Evolutionary conservation across 352 stramenopile species (phyloP).

Genomic region (Pythium volutum): DNA sequence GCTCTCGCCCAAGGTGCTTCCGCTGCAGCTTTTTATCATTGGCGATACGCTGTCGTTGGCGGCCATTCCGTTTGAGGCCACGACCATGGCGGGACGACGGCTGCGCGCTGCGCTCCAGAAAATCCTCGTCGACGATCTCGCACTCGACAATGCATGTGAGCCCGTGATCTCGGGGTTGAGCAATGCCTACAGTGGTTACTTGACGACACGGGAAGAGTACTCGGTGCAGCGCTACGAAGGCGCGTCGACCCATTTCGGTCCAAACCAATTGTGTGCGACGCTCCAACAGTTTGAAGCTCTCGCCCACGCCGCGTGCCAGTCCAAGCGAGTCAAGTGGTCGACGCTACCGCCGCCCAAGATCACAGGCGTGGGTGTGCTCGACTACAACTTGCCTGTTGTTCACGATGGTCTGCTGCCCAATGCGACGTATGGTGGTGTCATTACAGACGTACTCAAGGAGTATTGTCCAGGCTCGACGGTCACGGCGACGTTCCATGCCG

Average conservation of each 20-base stretch:
- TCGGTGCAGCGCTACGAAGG: conserved; percentile 86
- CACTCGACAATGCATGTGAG: conserved; percentile 18
- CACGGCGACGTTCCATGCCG: conserved; percentile 62
- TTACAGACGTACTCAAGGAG: conserved; percentile 39
- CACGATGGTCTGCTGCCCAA: conserved; percentile 52
- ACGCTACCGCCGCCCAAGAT: conserved; percentile 46
- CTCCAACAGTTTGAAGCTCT: conserved; percentile 80
- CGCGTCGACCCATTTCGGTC: conserved; percentile 87
- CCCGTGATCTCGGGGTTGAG: conserved; percentile 70
- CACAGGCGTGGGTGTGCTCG: conserved; percentile 54
- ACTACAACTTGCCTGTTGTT: conserved; percentile 78
- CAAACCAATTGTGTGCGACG: conserved; percentile 78
- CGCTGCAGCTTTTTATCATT: conserved; percentile 69
- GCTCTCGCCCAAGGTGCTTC: conserved; percentile 66
- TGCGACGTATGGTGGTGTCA: conserved; percentile 50
- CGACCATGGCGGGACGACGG: conserved; percentile 78
- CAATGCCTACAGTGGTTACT: conserved; percentile 85
- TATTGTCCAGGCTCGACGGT: conserved; percentile 51
- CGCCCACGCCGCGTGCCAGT: conserved; percentile 27
- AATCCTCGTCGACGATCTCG: conserved; percentile 29
- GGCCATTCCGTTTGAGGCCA: conserved; percentile 79
- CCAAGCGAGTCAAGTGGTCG: conserved; percentile 17
- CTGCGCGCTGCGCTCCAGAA: conserved; percentile 42
- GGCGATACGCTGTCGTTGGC: conserved; percentile 56
- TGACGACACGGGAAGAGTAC: conserved; percentile 86